phyloP scores from a whole-genome alignment of 441 rosid genomes.

The Populus trichocarpa region DNA sequence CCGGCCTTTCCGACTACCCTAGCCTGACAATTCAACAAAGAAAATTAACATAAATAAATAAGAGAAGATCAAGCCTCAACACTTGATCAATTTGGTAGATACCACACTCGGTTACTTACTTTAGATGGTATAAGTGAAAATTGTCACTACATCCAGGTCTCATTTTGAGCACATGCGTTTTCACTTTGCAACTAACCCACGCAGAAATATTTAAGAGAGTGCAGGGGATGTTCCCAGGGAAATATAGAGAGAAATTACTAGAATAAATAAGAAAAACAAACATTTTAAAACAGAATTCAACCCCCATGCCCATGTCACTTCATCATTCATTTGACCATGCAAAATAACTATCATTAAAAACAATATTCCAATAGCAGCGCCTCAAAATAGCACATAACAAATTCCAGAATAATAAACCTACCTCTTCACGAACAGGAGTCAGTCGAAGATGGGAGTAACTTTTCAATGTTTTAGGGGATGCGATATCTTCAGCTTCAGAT shows the following conservation, averaged over 20 bases:
- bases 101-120: neutral
- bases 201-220: neutral
- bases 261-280: neutral
- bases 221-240: neutral
- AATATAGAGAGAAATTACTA: neutral
- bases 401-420: conserved; percentile 26
- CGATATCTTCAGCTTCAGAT: conserved; percentile 95
- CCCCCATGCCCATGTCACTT: neutral
- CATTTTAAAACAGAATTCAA: neutral
- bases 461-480: conserved; percentile 89
- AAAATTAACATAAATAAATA: neutral
- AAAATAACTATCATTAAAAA: too few species aligned
- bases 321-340: neutral
- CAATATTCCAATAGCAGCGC: neutral
- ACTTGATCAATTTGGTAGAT: neutral
- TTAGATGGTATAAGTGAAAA: neutral
- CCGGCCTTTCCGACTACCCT: conserved; percentile 66
- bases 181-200: neutral
- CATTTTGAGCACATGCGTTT: neutral
- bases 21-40: conserved; percentile 47
- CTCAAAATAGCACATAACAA: neutral
- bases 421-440: conserved; percentile 99
- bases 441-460: conserved; percentile 83
- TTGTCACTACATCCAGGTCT: neutral
- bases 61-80: neutral